Conservation (phyloP, 2,329 filamentous ascomycete genomes). For the Dichotomopilus funicola region DNA sequence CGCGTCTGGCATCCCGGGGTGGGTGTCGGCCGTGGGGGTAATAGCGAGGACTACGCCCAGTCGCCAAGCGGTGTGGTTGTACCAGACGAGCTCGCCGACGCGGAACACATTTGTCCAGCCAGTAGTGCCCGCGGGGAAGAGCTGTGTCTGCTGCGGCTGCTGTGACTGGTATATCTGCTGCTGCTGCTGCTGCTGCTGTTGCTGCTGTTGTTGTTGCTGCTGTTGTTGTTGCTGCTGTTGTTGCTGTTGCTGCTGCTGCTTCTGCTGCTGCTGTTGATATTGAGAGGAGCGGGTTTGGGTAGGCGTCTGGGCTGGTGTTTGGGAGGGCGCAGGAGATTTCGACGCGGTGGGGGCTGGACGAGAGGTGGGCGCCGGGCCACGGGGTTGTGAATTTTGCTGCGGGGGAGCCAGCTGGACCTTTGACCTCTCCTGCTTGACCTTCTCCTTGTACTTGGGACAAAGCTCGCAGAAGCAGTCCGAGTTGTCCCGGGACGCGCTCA, state of each 20-base stretch:
- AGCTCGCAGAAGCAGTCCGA: conserved; percentile 46
- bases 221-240: too few relatives aligned
- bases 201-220: too few relatives aligned
- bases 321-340: too few relatives aligned
- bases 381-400: too few relatives aligned
- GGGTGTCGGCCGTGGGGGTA: conserved; percentile 11
- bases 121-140: conserved; percentile 18
- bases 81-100: conserved; percentile 33
- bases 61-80: conserved; percentile 30
- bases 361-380: too few relatives aligned
- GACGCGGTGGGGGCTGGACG: too few relatives aligned
- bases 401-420: background rate
- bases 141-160: conserved; percentile 5
- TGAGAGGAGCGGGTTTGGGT: too few relatives aligned
- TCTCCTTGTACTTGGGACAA: conserved; percentile 32
- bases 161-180: conserved; percentile 2
- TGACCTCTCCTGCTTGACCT: background rate
- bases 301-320: too few relatives aligned
- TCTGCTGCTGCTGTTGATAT: too few relatives aligned
- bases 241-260: too few relatives aligned
- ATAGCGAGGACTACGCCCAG: conserved; percentile 29
- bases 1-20: conserved; percentile 11
- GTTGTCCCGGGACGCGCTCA: conserved; percentile 41
- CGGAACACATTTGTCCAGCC: conserved; percentile 27
- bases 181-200: conserved; percentile 5